Evolutionary conservation across 352 stramenopile species (phyloP).

Genomic region (Globisporangium solare): DNA sequence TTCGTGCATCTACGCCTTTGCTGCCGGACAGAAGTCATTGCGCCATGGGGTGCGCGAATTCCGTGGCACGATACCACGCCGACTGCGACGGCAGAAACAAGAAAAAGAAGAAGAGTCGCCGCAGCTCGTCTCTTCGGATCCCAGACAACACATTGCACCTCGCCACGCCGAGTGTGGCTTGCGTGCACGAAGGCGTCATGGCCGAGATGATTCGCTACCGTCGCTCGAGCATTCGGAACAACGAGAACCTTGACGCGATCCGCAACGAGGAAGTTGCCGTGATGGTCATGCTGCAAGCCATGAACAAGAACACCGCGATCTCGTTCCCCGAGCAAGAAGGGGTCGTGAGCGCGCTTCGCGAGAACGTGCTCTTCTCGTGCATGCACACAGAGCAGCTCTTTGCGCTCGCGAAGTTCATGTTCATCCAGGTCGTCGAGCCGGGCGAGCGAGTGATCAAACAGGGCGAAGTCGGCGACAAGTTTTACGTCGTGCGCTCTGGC

Average conservation of each 20-base stretch:
- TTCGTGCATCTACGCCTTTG: background rate
- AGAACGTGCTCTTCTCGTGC: conserved; percentile 78
- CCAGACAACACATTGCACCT: background rate
- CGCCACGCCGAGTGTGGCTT: conserved; percentile 31
- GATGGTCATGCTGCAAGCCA: conserved; percentile 18
- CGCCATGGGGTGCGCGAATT: conserved; percentile 30
- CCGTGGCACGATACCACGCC: conserved; percentile 19
- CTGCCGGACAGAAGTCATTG: too few species aligned
- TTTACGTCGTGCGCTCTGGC: conserved; percentile 61
- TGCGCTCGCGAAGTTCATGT: conserved; percentile 65
- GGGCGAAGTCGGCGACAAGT: conserved; percentile 74
- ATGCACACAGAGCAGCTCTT: conserved; percentile 72
- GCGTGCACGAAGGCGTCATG: conserved; percentile 38
- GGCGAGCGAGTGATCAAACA: conserved; percentile 75
- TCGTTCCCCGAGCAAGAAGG: conserved; percentile 27
- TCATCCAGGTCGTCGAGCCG: conserved; percentile 65
- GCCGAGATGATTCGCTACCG: conserved; percentile 42
- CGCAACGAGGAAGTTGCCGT: conserved; percentile 30
- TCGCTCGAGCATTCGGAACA: conserved; percentile 36
- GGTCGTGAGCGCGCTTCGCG: conserved; percentile 56
- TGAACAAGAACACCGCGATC: conserved; percentile 23
- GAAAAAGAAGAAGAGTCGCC: background rate
- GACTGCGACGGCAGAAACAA: conserved; percentile 1
- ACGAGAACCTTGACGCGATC: conserved; percentile 20
- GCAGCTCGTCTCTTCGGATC: background rate